Percentiles rank a stretch among this genome's conserved stretches.
These are phyloP conservation scores for Spiromastix sp. DNA, from an alignment of 2,329 filamentous ascomycete genomes.

Conservation along the genomic window DNA sequence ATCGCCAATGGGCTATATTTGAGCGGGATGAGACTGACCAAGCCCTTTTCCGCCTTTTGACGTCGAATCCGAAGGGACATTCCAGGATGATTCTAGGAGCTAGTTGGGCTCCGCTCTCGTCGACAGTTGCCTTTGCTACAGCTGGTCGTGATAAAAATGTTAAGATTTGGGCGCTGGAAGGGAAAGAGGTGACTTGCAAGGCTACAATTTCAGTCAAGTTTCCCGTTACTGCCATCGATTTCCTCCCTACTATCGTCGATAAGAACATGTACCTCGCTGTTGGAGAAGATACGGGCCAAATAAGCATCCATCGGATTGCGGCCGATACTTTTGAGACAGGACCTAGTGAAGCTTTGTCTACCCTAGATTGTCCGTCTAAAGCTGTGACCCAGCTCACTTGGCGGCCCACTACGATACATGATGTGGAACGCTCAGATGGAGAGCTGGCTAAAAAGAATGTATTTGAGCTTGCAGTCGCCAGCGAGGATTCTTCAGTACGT, in stretches of 20 bases:
- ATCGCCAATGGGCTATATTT: conserved; percentile 86
- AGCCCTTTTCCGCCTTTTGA: conserved; percentile 46
- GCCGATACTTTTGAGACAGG: conserved; percentile 21
- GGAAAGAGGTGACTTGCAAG: conserved; percentile 40
- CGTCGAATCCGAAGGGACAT: conserved; percentile 74
- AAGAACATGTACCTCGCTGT: conserved; percentile 30
- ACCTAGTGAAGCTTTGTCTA: conserved; percentile 23
- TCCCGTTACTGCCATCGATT: conserved; percentile 63
- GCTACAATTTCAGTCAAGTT: conserved; percentile 45
- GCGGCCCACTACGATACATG: conserved; percentile 47
- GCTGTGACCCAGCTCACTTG: conserved; percentile 59
- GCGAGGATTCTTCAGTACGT: conserved; percentile 35
- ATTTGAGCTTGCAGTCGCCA: conserved; percentile 34
- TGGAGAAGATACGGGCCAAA: conserved; percentile 37
- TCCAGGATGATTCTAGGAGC: conserved; percentile 84
- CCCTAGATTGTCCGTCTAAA: conserved; percentile 47
- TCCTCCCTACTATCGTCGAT: conserved; percentile 33
- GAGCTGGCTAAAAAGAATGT: conserved; percentile 10
- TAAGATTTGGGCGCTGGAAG: conserved; percentile 51
- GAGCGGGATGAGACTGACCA: conserved; percentile 35
- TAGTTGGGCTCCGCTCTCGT: conserved; percentile 58
- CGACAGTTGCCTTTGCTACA: conserved; percentile 59
- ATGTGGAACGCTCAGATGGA: conserved; percentile 7
- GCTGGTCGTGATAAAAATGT: conserved; percentile 82
- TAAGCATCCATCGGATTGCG: conserved; percentile 33